These are phyloP conservation scores for Candida coleopterorum DNA, from an alignment of 805 yeast genomes.

Conservation along the genomic window DNA sequence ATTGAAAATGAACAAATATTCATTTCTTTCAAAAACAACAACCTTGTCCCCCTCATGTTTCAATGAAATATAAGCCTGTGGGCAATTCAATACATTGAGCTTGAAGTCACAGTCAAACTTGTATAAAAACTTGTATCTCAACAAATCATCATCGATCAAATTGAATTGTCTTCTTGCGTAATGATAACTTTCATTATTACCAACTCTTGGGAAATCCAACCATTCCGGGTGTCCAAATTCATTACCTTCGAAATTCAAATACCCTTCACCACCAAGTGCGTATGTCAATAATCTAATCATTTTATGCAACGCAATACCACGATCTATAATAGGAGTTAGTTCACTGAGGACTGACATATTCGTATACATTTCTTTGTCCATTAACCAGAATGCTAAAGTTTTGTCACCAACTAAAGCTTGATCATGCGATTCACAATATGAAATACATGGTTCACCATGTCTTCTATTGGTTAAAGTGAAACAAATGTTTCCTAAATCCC, in stretches of 20 bases:
- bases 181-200: constrained; percentile 83
- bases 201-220: constrained; percentile 93
- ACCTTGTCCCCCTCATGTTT: constrained; percentile 89
- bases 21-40: constrained; percentile 83
- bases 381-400: constrained; percentile 93
- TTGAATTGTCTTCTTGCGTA: constrained; percentile 96
- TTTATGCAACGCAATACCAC: constrained; percentile 90
- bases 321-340: constrained; percentile 71
- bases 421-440: constrained; percentile 93
- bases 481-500: constrained; percentile 82
- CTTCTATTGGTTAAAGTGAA: constrained; percentile 85
- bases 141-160: constrained; percentile 69
- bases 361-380: constrained; percentile 98
- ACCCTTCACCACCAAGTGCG: constrained; percentile 94
- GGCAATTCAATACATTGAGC: constrained; percentile 73
- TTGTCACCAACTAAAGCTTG: constrained; percentile 98
- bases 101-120: constrained; percentile 87
- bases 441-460: constrained; percentile 81
- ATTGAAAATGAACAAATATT: constrained; percentile 79
- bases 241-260: constrained; percentile 93
- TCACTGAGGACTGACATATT: constrained; percentile 79
- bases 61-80: constrained; percentile 76
- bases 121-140: constrained; percentile 75
- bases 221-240: constrained; percentile 99
- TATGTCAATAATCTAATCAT: constrained; percentile 85